Percentiles rank a stretch among this genome's conserved stretches.
Evolutionary conservation across 495 filamentous ascomycete genomes (phyloP).

Genomic region (Geopyxis carbonaria): DNA sequence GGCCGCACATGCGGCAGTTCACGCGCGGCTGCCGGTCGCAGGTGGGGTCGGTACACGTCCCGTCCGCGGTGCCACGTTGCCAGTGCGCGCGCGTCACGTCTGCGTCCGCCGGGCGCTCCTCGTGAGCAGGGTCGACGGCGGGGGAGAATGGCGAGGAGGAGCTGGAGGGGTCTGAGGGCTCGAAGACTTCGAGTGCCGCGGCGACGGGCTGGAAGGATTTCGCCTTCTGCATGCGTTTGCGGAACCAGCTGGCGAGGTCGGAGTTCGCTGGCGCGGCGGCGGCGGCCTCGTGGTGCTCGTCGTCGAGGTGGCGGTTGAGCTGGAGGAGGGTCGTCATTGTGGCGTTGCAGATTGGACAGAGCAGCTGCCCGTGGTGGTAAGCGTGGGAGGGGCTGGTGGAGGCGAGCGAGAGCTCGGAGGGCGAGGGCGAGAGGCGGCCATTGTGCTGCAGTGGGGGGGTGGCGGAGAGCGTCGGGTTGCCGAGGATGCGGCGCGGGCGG

Average conservation of each 20-base stretch:
- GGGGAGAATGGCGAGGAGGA: conserved; percentile 13
- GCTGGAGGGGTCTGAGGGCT: conserved; percentile 14
- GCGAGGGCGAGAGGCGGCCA: conserved; percentile 40
- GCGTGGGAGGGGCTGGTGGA: conserved; percentile 1
- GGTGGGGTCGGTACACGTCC: conserved; percentile 69
- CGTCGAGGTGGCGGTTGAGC: conserved; percentile 88
- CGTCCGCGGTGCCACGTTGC: conserved; percentile 56
- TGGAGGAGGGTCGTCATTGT: conserved; percentile 74
- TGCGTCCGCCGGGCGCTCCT: conserved; percentile 65
- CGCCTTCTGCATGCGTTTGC: conserved; percentile 86
- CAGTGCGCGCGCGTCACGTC: conserved; percentile 75
- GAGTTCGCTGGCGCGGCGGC: conserved; percentile 87
- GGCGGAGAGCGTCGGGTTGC: conserved; percentile 3
- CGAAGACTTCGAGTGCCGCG: conserved; percentile 87
- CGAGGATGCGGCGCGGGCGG: not conserved
- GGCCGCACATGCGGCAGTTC: conserved; percentile 84
- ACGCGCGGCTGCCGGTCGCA: conserved; percentile 66
- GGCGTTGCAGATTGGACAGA: conserved; percentile 90
- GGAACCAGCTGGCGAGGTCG: conserved; percentile 97
- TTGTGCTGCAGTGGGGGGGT: not conserved
- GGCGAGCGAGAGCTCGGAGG: conserved; percentile 35
- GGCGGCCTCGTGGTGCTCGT: conserved; percentile 56
- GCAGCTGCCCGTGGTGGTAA: conserved; percentile 30
- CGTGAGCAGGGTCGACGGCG: conserved; percentile 11
- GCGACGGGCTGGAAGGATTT: conserved; percentile 90